Conservation (phyloP, 495 filamentous ascomycete genomes). For the Penicillium ochrochloron region DNA sequence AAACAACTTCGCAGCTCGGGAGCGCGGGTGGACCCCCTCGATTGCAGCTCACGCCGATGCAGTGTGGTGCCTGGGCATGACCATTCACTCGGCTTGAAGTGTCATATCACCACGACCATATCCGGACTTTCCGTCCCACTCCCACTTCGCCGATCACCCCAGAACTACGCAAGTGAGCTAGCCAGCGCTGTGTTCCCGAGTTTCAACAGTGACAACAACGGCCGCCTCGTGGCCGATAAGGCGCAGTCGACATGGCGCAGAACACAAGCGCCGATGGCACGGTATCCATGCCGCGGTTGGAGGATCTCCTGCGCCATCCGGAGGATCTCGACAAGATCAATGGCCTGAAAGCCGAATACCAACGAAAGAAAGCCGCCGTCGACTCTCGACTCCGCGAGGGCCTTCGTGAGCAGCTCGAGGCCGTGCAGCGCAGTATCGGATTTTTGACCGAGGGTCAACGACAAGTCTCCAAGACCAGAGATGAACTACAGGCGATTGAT, state of each 20-base stretch:
- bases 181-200: slow-evolving; percentile 6
- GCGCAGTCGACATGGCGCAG: slow-evolving; percentile 43
- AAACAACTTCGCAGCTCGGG: slow-evolving; percentile 28
- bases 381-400: slow-evolving; percentile 88
- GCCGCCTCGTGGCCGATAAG: slow-evolving; percentile 8
- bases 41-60: slow-evolving; percentile 11
- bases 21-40: slow-evolving; percentile 15
- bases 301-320: slow-evolving; percentile 64
- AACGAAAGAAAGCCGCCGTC: slow-evolving; percentile 88
- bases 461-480: slow-evolving; percentile 85
- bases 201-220: slow-evolving; percentile 10
- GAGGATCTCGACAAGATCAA: slow-evolving; percentile 95
- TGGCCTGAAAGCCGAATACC: slow-evolving; percentile 87
- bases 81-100: slow-evolving; percentile 1
- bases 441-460: slow-evolving; percentile 85
- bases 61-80: slow-evolving; percentile 13
- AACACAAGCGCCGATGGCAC: slow-evolving; percentile 43
- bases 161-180: slow-evolving; percentile 19
- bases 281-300: slow-evolving; percentile 52
- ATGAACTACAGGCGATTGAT: slow-evolving; percentile 98
- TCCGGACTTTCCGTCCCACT: background rate
- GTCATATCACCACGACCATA: background rate
- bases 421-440: slow-evolving; percentile 88
- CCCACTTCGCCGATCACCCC: slow-evolving; percentile 9
- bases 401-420: slow-evolving; percentile 86